phyloP scores from a whole-genome alignment of 345 rosid species.

The Eucalyptus erythrocorys region DNA sequence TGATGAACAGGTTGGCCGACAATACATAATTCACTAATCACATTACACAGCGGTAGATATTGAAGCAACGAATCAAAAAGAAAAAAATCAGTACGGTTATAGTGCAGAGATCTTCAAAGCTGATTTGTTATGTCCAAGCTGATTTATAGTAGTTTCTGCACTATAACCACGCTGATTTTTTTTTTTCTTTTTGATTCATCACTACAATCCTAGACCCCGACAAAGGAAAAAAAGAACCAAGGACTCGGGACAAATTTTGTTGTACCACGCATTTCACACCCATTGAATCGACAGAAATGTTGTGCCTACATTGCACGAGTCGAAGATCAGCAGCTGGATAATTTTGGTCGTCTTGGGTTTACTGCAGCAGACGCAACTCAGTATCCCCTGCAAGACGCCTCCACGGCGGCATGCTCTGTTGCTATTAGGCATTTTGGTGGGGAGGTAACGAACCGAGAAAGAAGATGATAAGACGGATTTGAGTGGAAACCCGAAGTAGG shows the following conservation, averaged over 20 bases:
- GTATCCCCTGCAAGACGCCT: not conserved
- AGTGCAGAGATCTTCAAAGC: not conserved
- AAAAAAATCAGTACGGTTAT: not conserved
- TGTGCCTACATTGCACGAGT: not conserved
- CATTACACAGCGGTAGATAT: not conserved
- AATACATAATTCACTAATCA: not conserved
- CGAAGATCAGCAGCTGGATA: not conserved
- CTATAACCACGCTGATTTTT: not conserved
- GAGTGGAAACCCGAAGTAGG: not conserved
- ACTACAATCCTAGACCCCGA: not conserved
- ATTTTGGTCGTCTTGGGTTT: not conserved
- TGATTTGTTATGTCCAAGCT: not conserved
- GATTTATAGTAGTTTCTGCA: not conserved
- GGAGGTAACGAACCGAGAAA: not conserved
- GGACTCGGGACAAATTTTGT: no score
- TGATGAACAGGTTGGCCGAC: not conserved
- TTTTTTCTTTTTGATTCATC: not conserved
- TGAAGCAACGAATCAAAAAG: not conserved
- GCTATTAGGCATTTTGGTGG: not conserved
- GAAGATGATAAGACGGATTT: not conserved
- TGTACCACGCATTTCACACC: not conserved
- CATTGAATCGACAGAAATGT: not conserved
- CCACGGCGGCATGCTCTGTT: not conserved
- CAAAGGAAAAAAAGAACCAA: not conserved
- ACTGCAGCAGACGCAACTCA: not conserved